phyloP scores from a whole-genome alignment of 169 alveolate species.

The Perkinsus marinus region DNA sequence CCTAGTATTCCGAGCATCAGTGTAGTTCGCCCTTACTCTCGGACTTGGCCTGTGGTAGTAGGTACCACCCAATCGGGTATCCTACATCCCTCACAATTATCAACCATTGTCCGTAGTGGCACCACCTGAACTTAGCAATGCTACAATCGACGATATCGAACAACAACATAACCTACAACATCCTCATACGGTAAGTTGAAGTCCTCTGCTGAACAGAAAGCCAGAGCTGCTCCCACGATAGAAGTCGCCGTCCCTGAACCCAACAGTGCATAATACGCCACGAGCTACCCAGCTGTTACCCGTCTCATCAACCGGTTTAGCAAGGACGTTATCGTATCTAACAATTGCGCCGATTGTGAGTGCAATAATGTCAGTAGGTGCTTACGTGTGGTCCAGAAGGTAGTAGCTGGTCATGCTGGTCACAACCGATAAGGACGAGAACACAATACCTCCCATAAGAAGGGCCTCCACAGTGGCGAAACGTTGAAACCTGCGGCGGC shows the following conservation, averaged over 20 bases:
- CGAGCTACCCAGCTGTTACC: background rate
- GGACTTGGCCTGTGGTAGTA: background rate
- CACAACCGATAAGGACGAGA: background rate
- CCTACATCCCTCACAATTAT: background rate
- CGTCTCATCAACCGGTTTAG: background rate
- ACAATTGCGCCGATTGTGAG: background rate
- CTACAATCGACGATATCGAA: background rate
- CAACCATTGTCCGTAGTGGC: background rate
- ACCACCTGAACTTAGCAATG: background rate
- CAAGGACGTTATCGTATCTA: background rate
- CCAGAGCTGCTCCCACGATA: background rate
- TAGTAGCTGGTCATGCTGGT: background rate
- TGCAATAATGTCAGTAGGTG: background rate
- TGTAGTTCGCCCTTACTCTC: background rate
- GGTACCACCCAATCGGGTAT: background rate
- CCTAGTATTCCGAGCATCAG: background rate
- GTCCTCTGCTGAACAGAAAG: background rate
- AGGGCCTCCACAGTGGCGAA: background rate
- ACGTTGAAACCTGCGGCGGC: background rate
- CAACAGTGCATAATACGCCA: background rate
- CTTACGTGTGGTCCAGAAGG: background rate
- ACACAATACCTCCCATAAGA: background rate
- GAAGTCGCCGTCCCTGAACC: background rate
- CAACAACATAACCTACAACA: background rate
- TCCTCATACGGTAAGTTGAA: background rate